Percentiles rank a stretch among this genome's conserved stretches.
Conservation (phyloP, 2,329 filamentous ascomycete genomes). For the Fusarium sp. region DNA sequence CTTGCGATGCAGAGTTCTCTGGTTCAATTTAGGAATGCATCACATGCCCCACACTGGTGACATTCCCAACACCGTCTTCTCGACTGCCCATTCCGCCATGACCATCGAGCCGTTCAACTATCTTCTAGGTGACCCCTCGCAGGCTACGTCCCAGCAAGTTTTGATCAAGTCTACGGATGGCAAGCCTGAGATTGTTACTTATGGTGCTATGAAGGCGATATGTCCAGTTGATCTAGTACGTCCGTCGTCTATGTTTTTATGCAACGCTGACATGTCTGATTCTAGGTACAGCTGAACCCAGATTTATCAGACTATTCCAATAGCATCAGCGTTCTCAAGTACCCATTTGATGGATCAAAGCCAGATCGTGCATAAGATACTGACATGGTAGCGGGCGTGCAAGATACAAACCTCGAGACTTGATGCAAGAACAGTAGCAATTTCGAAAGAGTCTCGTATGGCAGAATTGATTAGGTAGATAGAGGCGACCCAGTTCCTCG, state of each 20-base stretch:
- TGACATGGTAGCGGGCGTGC: neutral
- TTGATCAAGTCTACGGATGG: neutral
- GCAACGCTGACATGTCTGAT: neutral
- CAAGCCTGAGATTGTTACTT: neutral
- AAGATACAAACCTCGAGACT: no score
- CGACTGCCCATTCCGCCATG: neutral
- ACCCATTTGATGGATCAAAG: constrained; percentile 2
- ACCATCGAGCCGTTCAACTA: constrained; percentile 5
- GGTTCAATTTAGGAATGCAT: constrained; percentile 6
- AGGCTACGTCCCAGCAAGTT: neutral
- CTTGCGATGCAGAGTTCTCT: neutral
- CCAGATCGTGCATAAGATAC: neutral
- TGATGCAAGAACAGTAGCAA: no score
- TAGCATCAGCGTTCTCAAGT: constrained; percentile 1
- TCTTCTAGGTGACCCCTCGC: neutral
- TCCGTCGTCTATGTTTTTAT: no score
- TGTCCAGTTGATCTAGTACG: constrained; percentile 2
- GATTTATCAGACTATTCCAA: constrained; percentile 7
- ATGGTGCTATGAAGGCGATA: neutral
- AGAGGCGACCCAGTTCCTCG: no score
- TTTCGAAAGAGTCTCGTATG: no score
- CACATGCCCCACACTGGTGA: constrained; percentile 21
- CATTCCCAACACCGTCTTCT: constrained; percentile 9
- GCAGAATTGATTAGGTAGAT: no score
- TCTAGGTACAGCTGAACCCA: neutral